Conservation (phyloP, 305 asterid genomes). For the Solanum hybrid region DNA sequence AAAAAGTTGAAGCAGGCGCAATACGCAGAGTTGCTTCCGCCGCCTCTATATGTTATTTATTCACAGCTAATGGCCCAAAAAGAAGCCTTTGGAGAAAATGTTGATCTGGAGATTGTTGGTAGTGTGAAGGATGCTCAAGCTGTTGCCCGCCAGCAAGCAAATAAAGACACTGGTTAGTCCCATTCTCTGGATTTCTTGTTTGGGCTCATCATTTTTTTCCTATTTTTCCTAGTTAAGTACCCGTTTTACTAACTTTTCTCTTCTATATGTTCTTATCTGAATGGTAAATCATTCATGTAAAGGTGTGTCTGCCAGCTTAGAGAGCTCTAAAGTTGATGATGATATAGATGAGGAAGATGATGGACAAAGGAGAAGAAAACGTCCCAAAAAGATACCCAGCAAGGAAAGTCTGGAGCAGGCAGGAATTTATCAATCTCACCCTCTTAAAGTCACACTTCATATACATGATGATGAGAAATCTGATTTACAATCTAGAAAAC, state of each 20-base stretch:
- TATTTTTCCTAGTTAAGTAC: neutral
- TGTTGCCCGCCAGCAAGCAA: slow-evolving; percentile 77
- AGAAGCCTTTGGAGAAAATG: slow-evolving; percentile 87
- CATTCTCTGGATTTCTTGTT: neutral
- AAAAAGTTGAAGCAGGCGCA: slow-evolving; percentile 89
- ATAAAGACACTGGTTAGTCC: slow-evolving; percentile 59
- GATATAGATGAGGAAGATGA: slow-evolving; percentile 88
- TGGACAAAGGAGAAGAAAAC: slow-evolving; percentile 86
- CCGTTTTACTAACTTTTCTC: neutral
- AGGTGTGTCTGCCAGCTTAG: slow-evolving; percentile 51
- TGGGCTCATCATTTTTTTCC: neutral
- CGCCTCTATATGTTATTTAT: slow-evolving; percentile 81
- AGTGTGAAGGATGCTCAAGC: slow-evolving; percentile 89
- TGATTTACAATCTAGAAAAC: slow-evolving; percentile 42
- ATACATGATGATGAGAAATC: slow-evolving; percentile 55
- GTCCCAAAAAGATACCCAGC: slow-evolving; percentile 80
- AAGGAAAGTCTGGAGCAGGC: slow-evolving; percentile 79
- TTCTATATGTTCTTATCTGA: neutral
- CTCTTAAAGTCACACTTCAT: slow-evolving; percentile 75
- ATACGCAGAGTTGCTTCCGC: slow-evolving; percentile 88
- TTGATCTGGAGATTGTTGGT: slow-evolving; percentile 83
- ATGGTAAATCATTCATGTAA: neutral
- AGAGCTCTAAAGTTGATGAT: slow-evolving; percentile 70
- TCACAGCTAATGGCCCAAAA: slow-evolving; percentile 89
- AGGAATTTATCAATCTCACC: slow-evolving; percentile 82